phyloP scores from a whole-genome alignment of 192 early-diverging fungal genomes.

The Pilaira anomala region DNA sequence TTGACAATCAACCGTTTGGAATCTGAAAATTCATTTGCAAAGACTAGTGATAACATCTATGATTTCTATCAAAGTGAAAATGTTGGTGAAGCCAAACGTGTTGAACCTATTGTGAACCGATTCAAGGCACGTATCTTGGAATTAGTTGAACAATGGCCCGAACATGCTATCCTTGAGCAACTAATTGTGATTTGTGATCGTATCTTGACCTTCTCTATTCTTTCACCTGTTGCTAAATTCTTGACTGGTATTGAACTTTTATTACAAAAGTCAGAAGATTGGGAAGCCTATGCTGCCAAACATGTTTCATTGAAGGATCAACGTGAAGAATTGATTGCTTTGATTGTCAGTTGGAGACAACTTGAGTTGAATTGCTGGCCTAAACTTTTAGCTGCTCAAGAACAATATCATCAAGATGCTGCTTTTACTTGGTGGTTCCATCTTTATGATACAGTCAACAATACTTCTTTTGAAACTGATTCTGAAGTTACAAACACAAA shows the following conservation, averaged over 20 bases:
- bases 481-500: conserved; percentile 16
- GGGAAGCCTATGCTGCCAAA: conserved; percentile 84
- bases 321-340: conserved; percentile 60
- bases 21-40: conserved; percentile 22
- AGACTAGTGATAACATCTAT: conserved; percentile 49
- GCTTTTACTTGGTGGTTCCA: conserved; percentile 89
- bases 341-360: conserved; percentile 91
- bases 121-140: conserved; percentile 57
- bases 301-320: conserved; percentile 73
- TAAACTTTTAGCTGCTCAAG: conserved; percentile 79
- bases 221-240: conserved; percentile 86
- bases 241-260: conserved; percentile 87
- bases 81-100: conserved; percentile 64
- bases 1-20: conserved; percentile 25
- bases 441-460: conserved; percentile 60
- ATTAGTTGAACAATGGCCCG: conserved; percentile 84
- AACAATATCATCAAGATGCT: conserved; percentile 59
- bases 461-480: conserved; percentile 37
- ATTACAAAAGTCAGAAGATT: conserved; percentile 87
- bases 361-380: conserved; percentile 89
- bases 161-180: conserved; percentile 83
- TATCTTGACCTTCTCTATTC: conserved; percentile 64
- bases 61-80: conserved; percentile 91
- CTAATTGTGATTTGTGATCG: conserved; percentile 60
- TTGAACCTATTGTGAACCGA: conserved; percentile 58